A percentile compares a stretch with the other conserved stretches of the same genome.
Conservation (phyloP, 495 filamentous ascomycete species). For the Penicillium longicatenatum region DNA sequence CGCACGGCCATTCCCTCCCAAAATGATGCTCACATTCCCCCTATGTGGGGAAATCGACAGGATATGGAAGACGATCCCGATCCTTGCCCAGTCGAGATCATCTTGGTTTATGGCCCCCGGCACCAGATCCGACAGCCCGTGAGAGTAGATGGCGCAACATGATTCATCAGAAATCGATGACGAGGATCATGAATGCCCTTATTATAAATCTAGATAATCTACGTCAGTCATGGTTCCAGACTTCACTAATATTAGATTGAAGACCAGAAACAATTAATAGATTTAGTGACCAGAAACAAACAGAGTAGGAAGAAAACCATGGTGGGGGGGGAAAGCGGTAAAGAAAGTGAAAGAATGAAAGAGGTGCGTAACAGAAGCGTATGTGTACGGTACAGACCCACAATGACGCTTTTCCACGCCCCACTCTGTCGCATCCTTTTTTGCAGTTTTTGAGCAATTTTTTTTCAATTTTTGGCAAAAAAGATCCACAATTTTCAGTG, state of each 20-base stretch:
- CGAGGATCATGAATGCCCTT: background rate
- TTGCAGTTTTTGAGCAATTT: constrained; percentile 11
- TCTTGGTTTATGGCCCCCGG: constrained; percentile 10
- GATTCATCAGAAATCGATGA: background rate
- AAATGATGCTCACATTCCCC: constrained; percentile 22
- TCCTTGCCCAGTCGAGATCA: constrained; percentile 8
- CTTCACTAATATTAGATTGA: background rate
- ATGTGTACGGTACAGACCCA: constrained; percentile 3
- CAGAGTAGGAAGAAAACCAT: background rate
- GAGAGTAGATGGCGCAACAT: background rate
- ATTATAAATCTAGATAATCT: background rate
- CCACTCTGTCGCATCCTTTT: constrained; percentile 11
- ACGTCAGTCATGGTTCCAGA: background rate
- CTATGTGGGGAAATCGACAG: constrained; percentile 21
- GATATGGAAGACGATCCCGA: constrained; percentile 20
- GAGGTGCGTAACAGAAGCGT: background rate
- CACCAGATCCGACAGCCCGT: constrained; percentile 8
- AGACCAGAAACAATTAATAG: background rate
- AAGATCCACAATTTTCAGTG: constrained; percentile 16
- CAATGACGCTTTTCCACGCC: constrained; percentile 9
- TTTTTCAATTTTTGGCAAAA: background rate
- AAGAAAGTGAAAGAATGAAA: background rate
- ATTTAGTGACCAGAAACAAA: background rate
- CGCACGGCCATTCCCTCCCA: constrained; percentile 25
- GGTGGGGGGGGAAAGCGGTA: background rate